Conservation (phyloP, 2,329 filamentous ascomycete species). For the Xylaria sp. region DNA sequence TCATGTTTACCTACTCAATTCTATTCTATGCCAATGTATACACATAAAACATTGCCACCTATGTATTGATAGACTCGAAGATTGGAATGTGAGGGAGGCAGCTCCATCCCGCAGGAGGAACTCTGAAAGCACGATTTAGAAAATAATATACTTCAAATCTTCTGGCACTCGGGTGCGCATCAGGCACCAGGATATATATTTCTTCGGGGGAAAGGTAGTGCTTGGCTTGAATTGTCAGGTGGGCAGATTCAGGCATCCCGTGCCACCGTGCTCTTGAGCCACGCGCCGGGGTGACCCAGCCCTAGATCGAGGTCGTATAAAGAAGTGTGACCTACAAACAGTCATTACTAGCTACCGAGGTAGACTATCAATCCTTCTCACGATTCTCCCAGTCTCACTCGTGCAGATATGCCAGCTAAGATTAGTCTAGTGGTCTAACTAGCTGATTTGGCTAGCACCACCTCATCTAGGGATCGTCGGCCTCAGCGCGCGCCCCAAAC, state of each 20-base stretch:
- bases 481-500: neutral
- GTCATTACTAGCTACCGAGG: neutral
- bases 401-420: neutral
- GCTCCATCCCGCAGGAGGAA: neutral
- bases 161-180: neutral
- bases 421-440: neutral
- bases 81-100: neutral
- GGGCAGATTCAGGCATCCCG: neutral
- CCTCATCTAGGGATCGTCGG: conserved; percentile 6
- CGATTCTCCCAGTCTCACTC: conserved; percentile 1
- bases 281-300: neutral
- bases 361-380: neutral
- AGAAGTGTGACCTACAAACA: neutral
- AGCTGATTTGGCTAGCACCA: conserved; percentile 22
- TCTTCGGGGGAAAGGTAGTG: neutral
- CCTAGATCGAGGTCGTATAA: neutral
- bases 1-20: conserved; percentile 21
- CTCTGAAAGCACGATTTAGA: neutral
- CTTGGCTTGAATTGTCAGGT: neutral
- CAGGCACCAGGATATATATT: neutral
- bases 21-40: neutral
- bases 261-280: neutral
- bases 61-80: conserved; percentile 9
- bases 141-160: conserved; percentile 5
- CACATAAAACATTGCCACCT: conserved; percentile 5